Conservation (phyloP, 2,329 filamentous ascomycete genomes). For the Curvularia hawaiiensis region DNA sequence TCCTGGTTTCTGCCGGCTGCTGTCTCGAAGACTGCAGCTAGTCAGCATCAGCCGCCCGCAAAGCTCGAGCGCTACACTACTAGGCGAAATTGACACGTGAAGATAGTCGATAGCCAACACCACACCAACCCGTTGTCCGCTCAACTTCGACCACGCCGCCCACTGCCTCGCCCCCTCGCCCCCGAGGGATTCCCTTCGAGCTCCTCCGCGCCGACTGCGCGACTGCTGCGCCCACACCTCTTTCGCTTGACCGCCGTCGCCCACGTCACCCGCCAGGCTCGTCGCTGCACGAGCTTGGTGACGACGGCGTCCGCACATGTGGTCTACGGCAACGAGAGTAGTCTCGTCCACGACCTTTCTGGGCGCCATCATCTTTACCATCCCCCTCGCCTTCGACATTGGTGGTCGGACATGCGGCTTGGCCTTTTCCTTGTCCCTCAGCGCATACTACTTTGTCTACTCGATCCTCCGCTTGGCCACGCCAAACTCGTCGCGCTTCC, state of each 20-base stretch:
- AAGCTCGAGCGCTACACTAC: conserved; percentile 9
- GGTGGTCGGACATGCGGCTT: conserved; percentile 92
- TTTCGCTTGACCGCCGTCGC: conserved; percentile 16
- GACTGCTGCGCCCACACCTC: conserved; percentile 31
- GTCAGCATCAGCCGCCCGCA: conserved; percentile 9
- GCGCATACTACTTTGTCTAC: conserved; percentile 88
- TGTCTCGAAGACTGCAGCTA: background rate
- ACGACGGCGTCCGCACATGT: conserved; percentile 67
- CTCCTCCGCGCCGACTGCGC: conserved; percentile 38
- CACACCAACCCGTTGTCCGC: conserved; percentile 10
- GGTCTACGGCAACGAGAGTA: conserved; percentile 71
- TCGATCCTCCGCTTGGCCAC: conserved; percentile 80
- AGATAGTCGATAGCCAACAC: conserved; percentile 28
- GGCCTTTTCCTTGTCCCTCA: conserved; percentile 88
- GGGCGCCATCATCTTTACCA: conserved; percentile 89
- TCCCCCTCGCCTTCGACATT: conserved; percentile 97
- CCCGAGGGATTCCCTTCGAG: conserved; percentile 22
- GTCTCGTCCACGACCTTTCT: conserved; percentile 85
- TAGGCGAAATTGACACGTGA: conserved; percentile 39
- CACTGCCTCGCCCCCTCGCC: conserved; percentile 13
- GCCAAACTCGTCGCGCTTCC: conserved; percentile 75
- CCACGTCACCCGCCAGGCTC: conserved; percentile 43
- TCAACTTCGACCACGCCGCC: conserved; percentile 21
- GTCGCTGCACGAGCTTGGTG: conserved; percentile 56
- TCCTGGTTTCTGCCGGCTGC: background rate